Evolutionary conservation across 2,329 filamentous ascomycete genomes (phyloP), one percentile per base, ranked within the genome.

Genomic region (Hypoxylon sp.): DNA sequence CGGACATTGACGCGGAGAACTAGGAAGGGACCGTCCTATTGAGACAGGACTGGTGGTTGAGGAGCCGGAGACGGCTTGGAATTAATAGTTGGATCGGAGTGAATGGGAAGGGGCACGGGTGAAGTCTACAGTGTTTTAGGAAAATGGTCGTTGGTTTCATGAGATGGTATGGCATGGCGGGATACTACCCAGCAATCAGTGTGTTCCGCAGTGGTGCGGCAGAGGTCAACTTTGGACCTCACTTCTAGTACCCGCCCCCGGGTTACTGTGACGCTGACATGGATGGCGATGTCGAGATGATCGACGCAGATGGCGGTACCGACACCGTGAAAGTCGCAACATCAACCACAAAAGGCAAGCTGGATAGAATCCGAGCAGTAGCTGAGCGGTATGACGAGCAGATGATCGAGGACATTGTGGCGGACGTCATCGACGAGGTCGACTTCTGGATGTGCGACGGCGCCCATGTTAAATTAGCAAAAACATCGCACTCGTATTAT

Each of bases 181-280:
- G 96, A 10, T 99, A 99, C 81, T 97, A 97, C 77, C 96, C 96
- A 1, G 93, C 94, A 24, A 90, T 99, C 22, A 96, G 94, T 74
- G 92, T 96, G 22, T 98, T 98, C 81, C 90, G 92, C 48, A 95
- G 94, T 58, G 96, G 95, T 24, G 92, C 94, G 1, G 94, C 92
- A 14, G 93, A 98, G 79, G 91, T 95, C 74, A 98, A 98, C 80
- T 98, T 99, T 77, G 95, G 96, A 0, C 94, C 94, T 0, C 86
- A 96, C 33, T 98, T 97, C 83, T 98, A 94, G 94, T 92, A 85
- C 77, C 93, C 94, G 14, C 94, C 94, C 0, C 86, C 89, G 3
- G 87, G 85, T 19, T 84, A 85, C 53, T 82, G 81, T 33, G 39
- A 79, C 39, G 31, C 26, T 71, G 57, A 71, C 29, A 19, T 44